Evolutionary conservation across 345 rosid genomes (phyloP).

Genomic region (Populus nigra): DNA sequence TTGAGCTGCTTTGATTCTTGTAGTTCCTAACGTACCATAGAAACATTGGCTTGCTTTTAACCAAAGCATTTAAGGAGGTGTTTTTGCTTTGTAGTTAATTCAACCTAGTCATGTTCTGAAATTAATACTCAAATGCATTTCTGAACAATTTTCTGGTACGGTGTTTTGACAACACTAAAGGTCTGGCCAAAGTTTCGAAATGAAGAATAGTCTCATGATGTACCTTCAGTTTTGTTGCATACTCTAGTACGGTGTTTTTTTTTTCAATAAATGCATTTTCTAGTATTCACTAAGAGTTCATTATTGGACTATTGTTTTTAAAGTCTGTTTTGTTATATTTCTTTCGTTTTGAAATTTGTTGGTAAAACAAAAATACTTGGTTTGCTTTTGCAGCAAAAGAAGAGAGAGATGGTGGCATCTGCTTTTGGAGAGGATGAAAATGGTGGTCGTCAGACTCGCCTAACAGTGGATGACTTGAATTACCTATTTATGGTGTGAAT

Average conservation of each 20-base stretch:
- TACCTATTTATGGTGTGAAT: constrained; percentile 82
- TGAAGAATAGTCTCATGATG: neutral
- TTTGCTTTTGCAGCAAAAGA: constrained; percentile 62
- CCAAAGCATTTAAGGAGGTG: neutral
- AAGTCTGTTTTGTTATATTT: neutral
- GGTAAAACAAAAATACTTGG: neutral
- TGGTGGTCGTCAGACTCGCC: constrained; percentile 69
- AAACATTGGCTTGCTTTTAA: neutral
- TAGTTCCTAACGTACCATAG: neutral
- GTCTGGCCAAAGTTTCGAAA: neutral
- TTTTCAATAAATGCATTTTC: neutral
- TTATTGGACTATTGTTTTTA: neutral
- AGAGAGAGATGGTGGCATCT: constrained; percentile 90
- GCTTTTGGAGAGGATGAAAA: constrained; percentile 93
- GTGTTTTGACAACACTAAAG: neutral
- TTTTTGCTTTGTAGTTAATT: neutral
- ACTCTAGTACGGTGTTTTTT: neutral
- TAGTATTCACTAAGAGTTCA: neutral
- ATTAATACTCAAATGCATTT: neutral
- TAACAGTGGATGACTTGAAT: constrained; percentile 77
- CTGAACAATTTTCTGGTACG: neutral
- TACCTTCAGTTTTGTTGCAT: neutral
- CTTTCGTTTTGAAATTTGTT: neutral
- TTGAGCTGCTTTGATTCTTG: neutral
- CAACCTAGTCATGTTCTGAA: neutral